Evolutionary conservation across 1,284 basidiomycete genomes (phyloP), one percentile per base, ranked within the genome.

Genomic region (Apiotrichum sp.): DNA sequence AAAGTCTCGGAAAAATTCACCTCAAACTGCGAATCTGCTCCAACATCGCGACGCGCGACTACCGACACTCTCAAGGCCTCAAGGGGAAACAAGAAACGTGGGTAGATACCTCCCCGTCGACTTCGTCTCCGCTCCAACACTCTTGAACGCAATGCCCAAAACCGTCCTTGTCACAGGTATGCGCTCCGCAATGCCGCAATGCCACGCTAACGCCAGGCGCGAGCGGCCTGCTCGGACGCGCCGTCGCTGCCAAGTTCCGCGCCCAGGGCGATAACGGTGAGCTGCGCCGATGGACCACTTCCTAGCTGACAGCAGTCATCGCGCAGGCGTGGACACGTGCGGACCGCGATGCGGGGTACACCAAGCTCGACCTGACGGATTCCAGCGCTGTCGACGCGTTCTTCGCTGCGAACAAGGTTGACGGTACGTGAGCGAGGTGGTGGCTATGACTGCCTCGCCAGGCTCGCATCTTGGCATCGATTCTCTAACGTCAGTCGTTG

Each of bases 161-260:
- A 58, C 50, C 4, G 66, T 65, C 33, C 63, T 63, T 6, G 56
- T 69, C 38, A 69, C 67, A 3, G 67, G 67, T 68, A 39, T 5
- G 64, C n/a, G 8, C 32, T 8, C 36, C 36, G 8, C 7, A 16
- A n/a, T 6, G 0, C 0, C 6, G 4, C 3, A 3, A 31, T 4
- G 5, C 5, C 33, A n/a, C 7, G 9, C 58, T 59, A 49, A 57
- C 51, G 6, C 3, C 69, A 66, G 79, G 79, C 22, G 78, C 79
- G n/a, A 78, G 76, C n/a, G 79, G 79, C 31, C 70, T 80, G 31
- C 73, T 80, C 16, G 79, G 79, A 16, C 68, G 79, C 52, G 78
- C 79, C 1, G 75, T 78, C 7, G 65, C 58, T 29, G 55, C 60
- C 13, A 47, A 68, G 36, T 73, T 76, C 61, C 56, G 61, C 47